A percentile compares a stretch with the other conserved stretches of the same genome.
Conservation (phyloP, 306 rosid genomes). For the Medicago arabica region DNA sequence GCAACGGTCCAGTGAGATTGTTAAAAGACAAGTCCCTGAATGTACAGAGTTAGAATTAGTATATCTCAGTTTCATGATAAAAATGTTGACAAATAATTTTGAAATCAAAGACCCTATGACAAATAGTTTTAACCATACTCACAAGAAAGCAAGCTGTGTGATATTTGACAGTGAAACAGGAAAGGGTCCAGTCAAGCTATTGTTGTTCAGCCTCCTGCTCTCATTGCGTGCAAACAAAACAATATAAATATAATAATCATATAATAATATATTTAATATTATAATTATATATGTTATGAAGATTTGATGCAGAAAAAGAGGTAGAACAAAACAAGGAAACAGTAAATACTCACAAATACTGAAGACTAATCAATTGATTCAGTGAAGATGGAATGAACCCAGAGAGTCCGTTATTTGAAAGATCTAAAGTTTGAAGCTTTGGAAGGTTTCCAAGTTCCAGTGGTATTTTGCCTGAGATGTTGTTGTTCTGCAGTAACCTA, state of each 20-base stretch:
- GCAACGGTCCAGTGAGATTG: slow-evolving; percentile 95
- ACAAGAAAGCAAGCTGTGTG: slow-evolving; percentile 96
- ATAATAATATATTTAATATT: not conserved
- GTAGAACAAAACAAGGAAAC: slow-evolving; percentile 23
- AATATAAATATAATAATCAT: not conserved
- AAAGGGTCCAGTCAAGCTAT: slow-evolving; percentile 87
- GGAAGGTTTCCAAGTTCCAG: slow-evolving; percentile 71
- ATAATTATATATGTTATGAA: no score
- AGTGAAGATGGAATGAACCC: slow-evolving; percentile 69
- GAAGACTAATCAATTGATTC: slow-evolving; percentile 68
- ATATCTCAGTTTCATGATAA: slow-evolving; percentile 30
- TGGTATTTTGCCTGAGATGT: slow-evolving; percentile 83
- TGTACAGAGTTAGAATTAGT: slow-evolving; percentile 34
- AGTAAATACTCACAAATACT: slow-evolving; percentile 68
- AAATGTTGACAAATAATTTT: slow-evolving; percentile 13
- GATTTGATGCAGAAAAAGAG: slow-evolving; percentile 11
- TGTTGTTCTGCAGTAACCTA: slow-evolving; percentile 88
- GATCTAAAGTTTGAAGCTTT: slow-evolving; percentile 86
- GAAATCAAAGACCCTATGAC: not conserved
- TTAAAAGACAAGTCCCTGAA: slow-evolving; percentile 97
- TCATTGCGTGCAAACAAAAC: slow-evolving; percentile 38
- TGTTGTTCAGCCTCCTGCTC: slow-evolving; percentile 92
- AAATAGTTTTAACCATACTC: slow-evolving; percentile 59
- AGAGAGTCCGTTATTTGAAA: slow-evolving; percentile 80
- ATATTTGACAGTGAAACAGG: slow-evolving; percentile 76